These are phyloP conservation scores for Whalleya microplaca DNA, from an alignment of 2,329 filamentous ascomycete genomes.

Conservation along the genomic window DNA sequence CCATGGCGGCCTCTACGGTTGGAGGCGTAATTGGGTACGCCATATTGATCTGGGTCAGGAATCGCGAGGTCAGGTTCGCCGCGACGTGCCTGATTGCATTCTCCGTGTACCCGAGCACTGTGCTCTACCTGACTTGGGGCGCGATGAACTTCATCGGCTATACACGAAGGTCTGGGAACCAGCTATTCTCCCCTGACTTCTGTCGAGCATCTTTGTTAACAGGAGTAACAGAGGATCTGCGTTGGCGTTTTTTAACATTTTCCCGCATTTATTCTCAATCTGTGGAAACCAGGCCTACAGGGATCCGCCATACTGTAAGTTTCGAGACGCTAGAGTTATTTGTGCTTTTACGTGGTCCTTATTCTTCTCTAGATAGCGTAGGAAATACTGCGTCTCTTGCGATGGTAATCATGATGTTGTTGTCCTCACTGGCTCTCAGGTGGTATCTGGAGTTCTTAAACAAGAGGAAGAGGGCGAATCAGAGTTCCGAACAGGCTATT, in stretches of 20 bases:
- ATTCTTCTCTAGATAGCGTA: conserved; percentile 17
- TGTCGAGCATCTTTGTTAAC: background rate
- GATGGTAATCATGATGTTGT: conserved; percentile 22
- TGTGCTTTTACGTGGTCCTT: background rate
- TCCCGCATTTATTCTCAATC: conserved; percentile 28
- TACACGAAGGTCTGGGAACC: conserved; percentile 26
- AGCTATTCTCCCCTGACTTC: background rate
- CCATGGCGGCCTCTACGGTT: conserved; percentile 15
- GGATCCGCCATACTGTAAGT: conserved; percentile 29
- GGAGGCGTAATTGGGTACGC: conserved; percentile 25
- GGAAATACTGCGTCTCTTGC: conserved; percentile 22
- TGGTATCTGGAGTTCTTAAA: conserved; percentile 24
- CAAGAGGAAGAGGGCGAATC: conserved; percentile 22
- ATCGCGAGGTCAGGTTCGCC: conserved; percentile 24
- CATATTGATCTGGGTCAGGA: conserved; percentile 24
- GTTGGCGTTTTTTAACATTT: conserved; percentile 27
- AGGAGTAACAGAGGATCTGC: conserved; percentile 21
- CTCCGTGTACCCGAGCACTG: conserved; percentile 25
- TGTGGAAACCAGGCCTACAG: conserved; percentile 29
- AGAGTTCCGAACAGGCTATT: conserved; percentile 9
- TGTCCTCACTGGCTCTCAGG: conserved; percentile 14
- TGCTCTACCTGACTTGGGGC: conserved; percentile 29
- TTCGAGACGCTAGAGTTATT: background rate
- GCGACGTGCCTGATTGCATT: conserved; percentile 30
- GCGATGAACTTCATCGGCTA: conserved; percentile 33